Conservation (phyloP, 495 filamentous ascomycete genomes). For the Jackrogersella multiformis region DNA sequence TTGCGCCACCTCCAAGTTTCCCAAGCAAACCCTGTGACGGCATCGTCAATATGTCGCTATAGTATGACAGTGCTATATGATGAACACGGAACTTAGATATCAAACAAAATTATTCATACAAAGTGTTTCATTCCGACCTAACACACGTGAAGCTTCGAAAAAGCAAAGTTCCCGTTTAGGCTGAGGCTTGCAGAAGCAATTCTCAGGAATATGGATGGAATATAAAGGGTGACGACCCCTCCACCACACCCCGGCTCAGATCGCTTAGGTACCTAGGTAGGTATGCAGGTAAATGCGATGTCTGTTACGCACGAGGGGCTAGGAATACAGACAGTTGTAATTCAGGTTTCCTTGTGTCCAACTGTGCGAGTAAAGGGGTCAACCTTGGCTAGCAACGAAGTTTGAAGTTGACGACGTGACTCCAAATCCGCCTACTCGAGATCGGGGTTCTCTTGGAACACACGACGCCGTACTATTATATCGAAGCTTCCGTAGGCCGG, state of each 20-base stretch:
- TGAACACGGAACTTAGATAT: conserved; percentile 9
- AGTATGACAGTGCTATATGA: conserved; percentile 1
- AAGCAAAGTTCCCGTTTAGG: conserved; percentile 42
- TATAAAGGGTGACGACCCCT: conserved; percentile 36
- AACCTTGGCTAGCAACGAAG: conserved; percentile 5
- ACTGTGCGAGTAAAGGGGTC: neutral
- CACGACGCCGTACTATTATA: conserved; percentile 24
- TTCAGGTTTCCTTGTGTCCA: conserved; percentile 22
- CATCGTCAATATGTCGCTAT: conserved; percentile 14
- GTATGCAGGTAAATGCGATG: conserved; percentile 30
- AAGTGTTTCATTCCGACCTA: conserved; percentile 2
- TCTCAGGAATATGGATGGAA: conserved; percentile 28
- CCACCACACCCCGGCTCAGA: conserved; percentile 21
- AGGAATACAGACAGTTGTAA: conserved; percentile 11
- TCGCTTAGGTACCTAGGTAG: conserved; percentile 18
- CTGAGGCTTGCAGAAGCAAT: conserved; percentile 44
- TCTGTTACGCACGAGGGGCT: conserved; percentile 11
- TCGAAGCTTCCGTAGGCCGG: conserved; percentile 22
- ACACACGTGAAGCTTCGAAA: conserved; percentile 18
- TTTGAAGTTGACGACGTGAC: conserved; percentile 19
- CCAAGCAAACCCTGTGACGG: conserved; percentile 19
- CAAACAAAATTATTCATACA: conserved; percentile 3
- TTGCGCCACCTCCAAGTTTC: conserved; percentile 35
- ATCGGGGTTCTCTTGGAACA: conserved; percentile 17
- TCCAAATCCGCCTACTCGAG: conserved; percentile 8